A percentile compares a stretch with the other conserved stretches of the same genome.
phyloP scores from a whole-genome alignment of 768 basidiomycete species.

The Sarcodon aspratus region DNA sequence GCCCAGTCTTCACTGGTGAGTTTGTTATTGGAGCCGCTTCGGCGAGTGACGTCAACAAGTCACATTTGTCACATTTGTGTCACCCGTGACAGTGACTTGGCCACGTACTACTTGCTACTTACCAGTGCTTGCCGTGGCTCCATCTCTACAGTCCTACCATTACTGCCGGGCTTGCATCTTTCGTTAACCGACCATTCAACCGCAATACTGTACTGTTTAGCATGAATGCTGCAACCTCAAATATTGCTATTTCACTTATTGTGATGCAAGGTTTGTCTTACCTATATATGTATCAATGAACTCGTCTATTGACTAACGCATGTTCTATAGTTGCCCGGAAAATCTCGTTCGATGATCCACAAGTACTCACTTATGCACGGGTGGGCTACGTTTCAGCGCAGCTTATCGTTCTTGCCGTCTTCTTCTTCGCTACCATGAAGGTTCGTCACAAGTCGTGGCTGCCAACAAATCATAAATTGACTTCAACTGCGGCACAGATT shows the following conservation, averaged over 20 bases:
- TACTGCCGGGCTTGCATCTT: neutral
- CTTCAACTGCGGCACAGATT: conserved; percentile 36
- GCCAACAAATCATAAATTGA: conserved; percentile 5
- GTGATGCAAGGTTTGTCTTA: conserved; percentile 71
- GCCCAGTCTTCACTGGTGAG: neutral
- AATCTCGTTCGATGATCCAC: conserved; percentile 84
- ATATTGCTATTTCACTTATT: conserved; percentile 81
- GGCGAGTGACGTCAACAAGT: neutral
- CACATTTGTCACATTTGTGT: too few relatives aligned
- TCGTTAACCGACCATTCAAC: neutral
- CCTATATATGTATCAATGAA: too few relatives aligned
- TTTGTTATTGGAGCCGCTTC: neutral
- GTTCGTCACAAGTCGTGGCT: conserved; percentile 29
- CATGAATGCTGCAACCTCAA: conserved; percentile 72
- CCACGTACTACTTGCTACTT: too few relatives aligned
- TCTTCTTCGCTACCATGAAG: conserved; percentile 70
- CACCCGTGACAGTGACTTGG: too few relatives aligned
- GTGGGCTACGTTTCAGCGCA: conserved; percentile 74
- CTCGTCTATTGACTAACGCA: neutral
- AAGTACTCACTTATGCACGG: conserved; percentile 72
- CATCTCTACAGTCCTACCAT: neutral
- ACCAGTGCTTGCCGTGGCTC: neutral
- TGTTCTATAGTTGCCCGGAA: conserved; percentile 67
- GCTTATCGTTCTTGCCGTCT: conserved; percentile 54
- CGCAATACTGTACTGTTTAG: conserved; percentile 9